These are phyloP conservation scores for Colletotrichum agaves DNA, from an alignment of 2,329 filamentous ascomycete species.

Conservation along the genomic window DNA sequence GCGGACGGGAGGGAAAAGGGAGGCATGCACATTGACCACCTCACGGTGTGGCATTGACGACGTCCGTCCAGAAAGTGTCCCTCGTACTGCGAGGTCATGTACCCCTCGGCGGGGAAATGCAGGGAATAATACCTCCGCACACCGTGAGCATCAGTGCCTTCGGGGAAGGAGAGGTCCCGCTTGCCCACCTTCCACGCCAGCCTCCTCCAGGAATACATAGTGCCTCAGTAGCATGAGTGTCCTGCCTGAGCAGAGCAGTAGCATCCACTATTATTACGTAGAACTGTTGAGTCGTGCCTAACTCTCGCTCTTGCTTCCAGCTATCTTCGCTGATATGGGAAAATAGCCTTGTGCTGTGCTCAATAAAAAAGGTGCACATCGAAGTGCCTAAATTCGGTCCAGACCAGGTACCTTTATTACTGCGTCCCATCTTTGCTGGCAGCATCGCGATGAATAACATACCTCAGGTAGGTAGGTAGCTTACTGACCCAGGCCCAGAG, in stretches of 20 bases:
- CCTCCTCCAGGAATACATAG: not conserved
- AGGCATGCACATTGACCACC: not conserved
- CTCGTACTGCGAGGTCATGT: not conserved
- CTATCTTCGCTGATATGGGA: too few species aligned
- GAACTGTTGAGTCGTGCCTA: too few species aligned
- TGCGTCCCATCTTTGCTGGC: not conserved
- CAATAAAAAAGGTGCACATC: not conserved
- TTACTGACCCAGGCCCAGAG: too few species aligned
- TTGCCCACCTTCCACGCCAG: slow-evolving; percentile 23
- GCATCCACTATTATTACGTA: too few species aligned
- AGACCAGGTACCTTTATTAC: slow-evolving; percentile 2
- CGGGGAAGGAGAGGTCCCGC: slow-evolving; percentile 21
- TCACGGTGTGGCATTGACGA: not conserved
- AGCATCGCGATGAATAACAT: too few species aligned
- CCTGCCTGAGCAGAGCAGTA: too few species aligned
- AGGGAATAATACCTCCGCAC: slow-evolving; percentile 20
- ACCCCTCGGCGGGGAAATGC: slow-evolving; percentile 3
- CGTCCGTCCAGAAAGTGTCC: not conserved
- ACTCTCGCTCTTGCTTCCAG: too few species aligned
- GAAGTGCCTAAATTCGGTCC: slow-evolving; percentile 20
- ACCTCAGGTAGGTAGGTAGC: too few species aligned
- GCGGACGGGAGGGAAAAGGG: not conserved
- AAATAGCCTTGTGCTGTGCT: too few species aligned
- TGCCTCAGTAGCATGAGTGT: too few species aligned
- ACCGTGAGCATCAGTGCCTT: slow-evolving; percentile 6